A percentile compares a stretch with the other conserved stretches of the same genome.
Evolutionary conservation across 2,329 filamentous ascomycete species (phyloP).

Genomic region (Whalleya microplaca): DNA sequence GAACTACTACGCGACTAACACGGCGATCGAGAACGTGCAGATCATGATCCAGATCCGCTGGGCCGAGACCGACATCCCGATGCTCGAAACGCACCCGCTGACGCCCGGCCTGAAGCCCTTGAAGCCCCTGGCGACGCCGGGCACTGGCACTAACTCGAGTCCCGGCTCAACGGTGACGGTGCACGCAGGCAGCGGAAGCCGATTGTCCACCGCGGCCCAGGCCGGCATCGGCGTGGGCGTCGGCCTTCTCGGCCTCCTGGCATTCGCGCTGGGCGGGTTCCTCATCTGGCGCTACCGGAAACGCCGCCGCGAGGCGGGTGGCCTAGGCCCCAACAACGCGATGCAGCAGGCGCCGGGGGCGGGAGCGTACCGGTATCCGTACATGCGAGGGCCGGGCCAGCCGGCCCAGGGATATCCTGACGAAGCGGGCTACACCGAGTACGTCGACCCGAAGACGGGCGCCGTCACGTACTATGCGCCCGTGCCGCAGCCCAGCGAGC

Average conservation of each 20-base stretch:
- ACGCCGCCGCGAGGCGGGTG: too few species aligned
- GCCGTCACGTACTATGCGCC: too few species aligned
- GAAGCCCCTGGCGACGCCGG: too few species aligned
- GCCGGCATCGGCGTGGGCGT: conserved; percentile 20
- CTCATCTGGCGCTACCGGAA: conserved; percentile 17
- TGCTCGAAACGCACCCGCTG: conserved; percentile 30
- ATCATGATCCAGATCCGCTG: conserved; percentile 34
- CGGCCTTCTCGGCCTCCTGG: conserved; percentile 12
- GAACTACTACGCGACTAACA: conserved; percentile 23
- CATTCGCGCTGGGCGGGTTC: conserved; percentile 5
- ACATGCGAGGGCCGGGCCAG: conserved; percentile 3
- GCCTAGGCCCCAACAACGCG: too few species aligned
- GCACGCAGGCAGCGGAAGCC: too few species aligned
- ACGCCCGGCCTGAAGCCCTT: conserved; percentile 25
- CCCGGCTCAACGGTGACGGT: too few species aligned
- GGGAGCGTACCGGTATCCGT: conserved; percentile 12
- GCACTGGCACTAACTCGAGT: too few species aligned
- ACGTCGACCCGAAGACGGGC: too few species aligned
- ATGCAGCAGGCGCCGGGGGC: not conserved
- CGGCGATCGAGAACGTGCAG: conserved; percentile 9
- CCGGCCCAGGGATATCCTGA: not conserved
- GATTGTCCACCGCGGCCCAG: conserved; percentile 10
- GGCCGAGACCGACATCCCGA: conserved; percentile 26
- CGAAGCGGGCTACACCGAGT: too few species aligned
- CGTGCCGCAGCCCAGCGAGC: too few species aligned